Evolutionary conservation across 768 basidiomycete genomes (phyloP), one percentile per base, ranked within the genome.

Genomic region (Tephrocybe sp.): DNA sequence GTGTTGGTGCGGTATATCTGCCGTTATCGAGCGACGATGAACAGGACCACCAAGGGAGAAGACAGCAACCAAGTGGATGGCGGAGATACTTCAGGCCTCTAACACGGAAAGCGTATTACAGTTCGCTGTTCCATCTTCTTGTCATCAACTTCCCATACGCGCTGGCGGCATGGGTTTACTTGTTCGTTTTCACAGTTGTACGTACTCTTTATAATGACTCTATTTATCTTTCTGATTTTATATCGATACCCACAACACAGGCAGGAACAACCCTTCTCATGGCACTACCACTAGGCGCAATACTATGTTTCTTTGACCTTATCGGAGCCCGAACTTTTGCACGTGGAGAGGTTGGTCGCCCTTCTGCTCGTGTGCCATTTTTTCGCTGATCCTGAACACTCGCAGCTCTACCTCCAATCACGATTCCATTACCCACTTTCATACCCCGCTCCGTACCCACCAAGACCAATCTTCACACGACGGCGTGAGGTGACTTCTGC

Each of bases 101-200:
- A 58, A 47, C 55, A 15, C 69, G 68, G 52, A 68, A 57, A 51
- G 73, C 74, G n/a, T 91, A 91, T 59, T 87, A 84, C 57, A 64
- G 72, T 21, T 69, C 87, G 0, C 64, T 87, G 22, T 76, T 88
- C 47, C 90, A 92, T 62, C 72, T 92, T 18, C 61, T 82, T 34
- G 69, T 86, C 21, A 40, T 91, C 57, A 91, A 92, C 65, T 88
- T 92, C 59, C 88, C 88, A 0, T 91, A 79, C 57, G 86, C 86
- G 13, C 66, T 91, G 50, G 61, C 71, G n/a, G 84, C 86, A n/a
- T 91, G 85, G 83, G 61, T 89, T 9, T 91, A 81, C 61, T 70
- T 88, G 13, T 89, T 91, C 57, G 81, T 88, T 10, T 86, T 91
- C 58, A 91, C 89, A 0, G 67, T 92, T 65, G 89, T 90, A 58